phyloP scores from a whole-genome alignment of 148 eudicot genomes.

The Fagopyrum esculentum region DNA sequence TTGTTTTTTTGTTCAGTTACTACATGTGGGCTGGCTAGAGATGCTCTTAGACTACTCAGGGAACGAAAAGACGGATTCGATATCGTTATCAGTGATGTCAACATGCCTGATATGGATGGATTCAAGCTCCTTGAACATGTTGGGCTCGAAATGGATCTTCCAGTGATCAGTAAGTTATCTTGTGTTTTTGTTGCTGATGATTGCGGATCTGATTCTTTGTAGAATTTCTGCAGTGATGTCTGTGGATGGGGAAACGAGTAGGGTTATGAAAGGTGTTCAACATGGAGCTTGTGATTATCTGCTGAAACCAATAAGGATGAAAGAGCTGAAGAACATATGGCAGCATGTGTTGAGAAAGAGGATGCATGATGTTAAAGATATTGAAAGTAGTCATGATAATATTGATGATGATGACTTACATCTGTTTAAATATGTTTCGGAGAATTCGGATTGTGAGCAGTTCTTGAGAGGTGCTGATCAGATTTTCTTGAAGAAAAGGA shows the following conservation, averaged over 20 bases:
- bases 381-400: slow-evolving; percentile 47
- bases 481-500: slow-evolving; percentile 50
- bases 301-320: slow-evolving; percentile 93
- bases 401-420: slow-evolving; percentile 66
- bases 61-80: slow-evolving; percentile 86
- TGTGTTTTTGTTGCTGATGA: background rate
- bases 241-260: slow-evolving; percentile 90
- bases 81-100: slow-evolving; percentile 96
- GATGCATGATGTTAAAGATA: slow-evolving; percentile 77
- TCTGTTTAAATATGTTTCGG: slow-evolving; percentile 43
- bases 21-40: slow-evolving; percentile 81
- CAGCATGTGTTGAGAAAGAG: slow-evolving; percentile 89
- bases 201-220: slow-evolving; percentile 7
- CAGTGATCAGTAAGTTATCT: slow-evolving; percentile 73
- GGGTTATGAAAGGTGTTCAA: slow-evolving; percentile 98
- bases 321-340: slow-evolving; percentile 95
- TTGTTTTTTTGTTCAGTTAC: slow-evolving; percentile 53
- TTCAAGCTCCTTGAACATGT: slow-evolving; percentile 96
- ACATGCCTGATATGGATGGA: slow-evolving; percentile 99
- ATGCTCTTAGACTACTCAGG: slow-evolving; percentile 79
- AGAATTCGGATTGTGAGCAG: slow-evolving; percentile 40
- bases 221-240: slow-evolving; percentile 83
- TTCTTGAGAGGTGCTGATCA: slow-evolving; percentile 44
- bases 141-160: slow-evolving; percentile 98
- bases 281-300: slow-evolving; percentile 99